Conservation (phyloP, 352 stramenopile species). For the Phytophthora tentaculata region DNA sequence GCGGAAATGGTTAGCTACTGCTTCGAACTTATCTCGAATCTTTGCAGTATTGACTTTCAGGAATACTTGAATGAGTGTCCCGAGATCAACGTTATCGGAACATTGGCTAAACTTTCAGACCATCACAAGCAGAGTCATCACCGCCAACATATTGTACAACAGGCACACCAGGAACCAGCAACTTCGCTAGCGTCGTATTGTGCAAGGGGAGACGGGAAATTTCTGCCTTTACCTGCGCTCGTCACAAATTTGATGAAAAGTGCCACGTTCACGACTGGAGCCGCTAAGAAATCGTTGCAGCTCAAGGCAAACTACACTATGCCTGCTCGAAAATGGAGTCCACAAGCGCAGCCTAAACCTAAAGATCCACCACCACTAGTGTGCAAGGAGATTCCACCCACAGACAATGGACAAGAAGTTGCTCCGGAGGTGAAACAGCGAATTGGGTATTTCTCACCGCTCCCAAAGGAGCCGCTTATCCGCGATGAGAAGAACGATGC, state of each 20-base stretch:
- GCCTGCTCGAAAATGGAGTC: conserved; percentile 63
- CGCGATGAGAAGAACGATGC: conserved; percentile 45
- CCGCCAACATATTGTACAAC: conserved; percentile 8
- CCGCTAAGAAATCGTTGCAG: conserved; percentile 72
- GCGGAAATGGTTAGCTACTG: conserved; percentile 52
- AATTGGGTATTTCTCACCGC: conserved; percentile 46
- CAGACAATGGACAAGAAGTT: conserved; percentile 60
- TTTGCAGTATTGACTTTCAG: conserved; percentile 70
- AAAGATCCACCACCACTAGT: conserved; percentile 60
- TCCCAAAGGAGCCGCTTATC: conserved; percentile 61
- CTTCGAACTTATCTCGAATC: conserved; percentile 80
- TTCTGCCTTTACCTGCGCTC: conserved; percentile 45
- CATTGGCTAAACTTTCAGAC: conserved; percentile 74
- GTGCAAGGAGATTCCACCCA: conserved; percentile 65
- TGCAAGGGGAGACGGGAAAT: conserved; percentile 42
- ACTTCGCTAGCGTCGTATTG: conserved; percentile 45
- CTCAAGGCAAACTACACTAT: conserved; percentile 71
- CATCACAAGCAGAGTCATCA: conserved; percentile 30
- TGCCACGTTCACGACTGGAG: conserved; percentile 42
- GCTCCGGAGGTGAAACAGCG: conserved; percentile 52
- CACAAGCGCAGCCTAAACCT: conserved; percentile 44
- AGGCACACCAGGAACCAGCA: conserved; percentile 11
- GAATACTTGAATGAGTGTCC: conserved; percentile 37
- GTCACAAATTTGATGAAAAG: conserved; percentile 73
- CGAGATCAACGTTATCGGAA: conserved; percentile 78